phyloP scores from a whole-genome alignment of 75 land plant genomes.

The Ceratopteris richardii region DNA sequence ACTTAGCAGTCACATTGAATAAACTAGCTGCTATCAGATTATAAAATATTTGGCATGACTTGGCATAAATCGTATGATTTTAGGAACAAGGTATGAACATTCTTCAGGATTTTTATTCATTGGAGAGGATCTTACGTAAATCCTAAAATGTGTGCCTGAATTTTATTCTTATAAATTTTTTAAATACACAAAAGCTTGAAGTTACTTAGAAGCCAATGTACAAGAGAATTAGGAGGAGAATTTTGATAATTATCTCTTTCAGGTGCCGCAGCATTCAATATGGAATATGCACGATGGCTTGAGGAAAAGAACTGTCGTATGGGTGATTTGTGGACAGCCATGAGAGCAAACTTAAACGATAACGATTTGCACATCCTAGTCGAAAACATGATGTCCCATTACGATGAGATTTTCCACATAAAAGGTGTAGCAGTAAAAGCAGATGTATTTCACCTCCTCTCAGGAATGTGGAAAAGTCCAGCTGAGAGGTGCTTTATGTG shows the following conservation, averaged over 20 bases:
- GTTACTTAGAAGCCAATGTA: too few relatives aligned
- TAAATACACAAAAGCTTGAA: too few relatives aligned
- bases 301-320: constrained; percentile 54
- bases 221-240: too few relatives aligned
- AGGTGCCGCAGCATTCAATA: constrained; percentile 55
- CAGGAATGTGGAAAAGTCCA: constrained; percentile 77
- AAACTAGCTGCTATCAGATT: too few relatives aligned
- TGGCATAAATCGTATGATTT: too few relatives aligned
- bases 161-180: too few relatives aligned
- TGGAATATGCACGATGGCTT: constrained; percentile 55
- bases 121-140: too few relatives aligned
- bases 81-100: too few relatives aligned
- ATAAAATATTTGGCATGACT: too few relatives aligned
- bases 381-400: constrained; percentile 44
- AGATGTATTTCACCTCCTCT: constrained; percentile 70
- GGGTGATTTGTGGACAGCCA: constrained; percentile 43
- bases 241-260: neutral
- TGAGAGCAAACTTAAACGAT: constrained; percentile 49
- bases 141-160: too few relatives aligned
- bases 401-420: constrained; percentile 45
- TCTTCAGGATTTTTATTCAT: too few relatives aligned
- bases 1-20: too few relatives aligned
- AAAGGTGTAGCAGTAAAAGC: constrained; percentile 48
- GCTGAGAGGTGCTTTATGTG: constrained; percentile 82
- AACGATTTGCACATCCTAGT: constrained; percentile 50